Conservation (phyloP, 2,329 filamentous ascomycete species). For the Sporothrix pallida region DNA sequence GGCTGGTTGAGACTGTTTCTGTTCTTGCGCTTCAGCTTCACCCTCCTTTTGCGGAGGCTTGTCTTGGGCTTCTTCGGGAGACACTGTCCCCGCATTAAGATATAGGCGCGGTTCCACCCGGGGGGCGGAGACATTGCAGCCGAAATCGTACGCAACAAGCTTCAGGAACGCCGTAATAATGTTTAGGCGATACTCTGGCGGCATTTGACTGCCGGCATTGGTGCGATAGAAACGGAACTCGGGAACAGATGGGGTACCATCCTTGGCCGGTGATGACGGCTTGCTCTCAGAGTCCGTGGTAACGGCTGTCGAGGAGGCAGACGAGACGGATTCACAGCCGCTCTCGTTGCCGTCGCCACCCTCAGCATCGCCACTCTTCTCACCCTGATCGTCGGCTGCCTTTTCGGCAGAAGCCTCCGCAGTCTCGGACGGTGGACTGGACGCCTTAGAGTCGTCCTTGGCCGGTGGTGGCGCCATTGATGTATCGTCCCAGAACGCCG, state of each 20-base stretch:
- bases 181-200: constrained; percentile 61
- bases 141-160: constrained; percentile 69
- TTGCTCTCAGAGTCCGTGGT: constrained; percentile 36
- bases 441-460: constrained; percentile 44
- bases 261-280: constrained; percentile 33
- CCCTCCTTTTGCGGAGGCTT: constrained; percentile 4
- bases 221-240: constrained; percentile 52
- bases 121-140: constrained; percentile 63
- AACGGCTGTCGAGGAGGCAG: constrained; percentile 32
- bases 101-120: constrained; percentile 66
- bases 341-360: constrained; percentile 27
- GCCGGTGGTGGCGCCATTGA: constrained; percentile 45
- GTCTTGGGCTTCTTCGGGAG: constrained; percentile 18
- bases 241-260: constrained; percentile 24
- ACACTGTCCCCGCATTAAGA: constrained; percentile 45
- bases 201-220: constrained; percentile 60
- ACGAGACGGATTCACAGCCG: constrained; percentile 33
- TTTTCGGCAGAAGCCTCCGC: not conserved
- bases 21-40: not conserved
- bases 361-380: constrained; percentile 32
- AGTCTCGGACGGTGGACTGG: constrained; percentile 22
- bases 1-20: not conserved
- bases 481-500: constrained; percentile 67
- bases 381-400: constrained; percentile 13
- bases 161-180: constrained; percentile 67